Percentiles rank a stretch among this genome's conserved stretches.
Conservation (phyloP, 139 green algal genomes). For the Closterium sp. region DNA sequence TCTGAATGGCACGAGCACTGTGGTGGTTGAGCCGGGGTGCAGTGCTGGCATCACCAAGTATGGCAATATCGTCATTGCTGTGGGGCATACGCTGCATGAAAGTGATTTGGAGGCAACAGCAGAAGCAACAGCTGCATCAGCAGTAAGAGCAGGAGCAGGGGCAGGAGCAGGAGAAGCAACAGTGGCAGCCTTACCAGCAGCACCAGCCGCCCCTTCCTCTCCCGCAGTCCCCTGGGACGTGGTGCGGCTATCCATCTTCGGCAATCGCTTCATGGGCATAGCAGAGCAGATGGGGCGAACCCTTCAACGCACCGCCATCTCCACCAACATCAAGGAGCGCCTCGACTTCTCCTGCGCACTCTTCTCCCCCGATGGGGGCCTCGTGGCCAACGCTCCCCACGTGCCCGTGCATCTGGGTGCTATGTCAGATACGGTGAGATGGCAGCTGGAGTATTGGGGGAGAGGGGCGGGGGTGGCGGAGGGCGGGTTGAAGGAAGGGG, state of each 20-base stretch:
- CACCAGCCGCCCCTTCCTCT: not conserved
- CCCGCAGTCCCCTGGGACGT: conserved; percentile 65
- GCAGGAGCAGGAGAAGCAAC: not conserved
- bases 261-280: conserved; percentile 97
- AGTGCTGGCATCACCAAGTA: conserved; percentile 73
- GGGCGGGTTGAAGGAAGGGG: conserved; percentile 63
- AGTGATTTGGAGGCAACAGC: not conserved
- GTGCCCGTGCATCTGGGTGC: conserved; percentile 95
- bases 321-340: conserved; percentile 98
- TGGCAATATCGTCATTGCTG: conserved; percentile 76
- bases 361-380: conserved; percentile 70
- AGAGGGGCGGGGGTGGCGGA: not conserved
- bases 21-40: conserved; percentile 86
- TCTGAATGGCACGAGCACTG: conserved; percentile 86
- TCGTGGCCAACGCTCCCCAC: conserved; percentile 98
- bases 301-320: conserved; percentile 88
- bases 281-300: conserved; percentile 98
- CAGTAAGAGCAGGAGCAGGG: not conserved
- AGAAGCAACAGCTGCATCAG: not conserved
- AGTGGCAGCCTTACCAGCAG: not conserved
- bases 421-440: conserved; percentile 89
- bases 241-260: conserved; percentile 93
- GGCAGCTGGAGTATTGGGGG: conserved; percentile 72
- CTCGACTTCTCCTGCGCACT: conserved; percentile 95
- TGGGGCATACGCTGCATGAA: conserved; percentile 6